Evolutionary conservation across 1,284 basidiomycete species (phyloP).

Genomic region (Singerocomus rubriflavus): DNA sequence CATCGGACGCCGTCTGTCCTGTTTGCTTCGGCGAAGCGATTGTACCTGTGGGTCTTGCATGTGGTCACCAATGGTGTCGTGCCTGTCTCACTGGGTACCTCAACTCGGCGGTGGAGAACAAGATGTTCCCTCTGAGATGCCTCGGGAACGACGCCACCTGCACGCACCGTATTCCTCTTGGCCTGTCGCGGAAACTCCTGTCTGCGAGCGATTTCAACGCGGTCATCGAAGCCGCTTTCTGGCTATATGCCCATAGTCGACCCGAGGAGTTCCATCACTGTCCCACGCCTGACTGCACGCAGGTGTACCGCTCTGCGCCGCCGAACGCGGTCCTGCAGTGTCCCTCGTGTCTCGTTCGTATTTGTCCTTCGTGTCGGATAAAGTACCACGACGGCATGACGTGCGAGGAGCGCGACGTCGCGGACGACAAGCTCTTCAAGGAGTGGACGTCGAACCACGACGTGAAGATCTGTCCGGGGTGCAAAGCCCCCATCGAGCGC

Average conservation of each 20-base stretch:
- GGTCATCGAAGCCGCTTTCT: slow-evolving; percentile 55
- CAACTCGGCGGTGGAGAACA: slow-evolving; percentile 50
- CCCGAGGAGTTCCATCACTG: slow-evolving; percentile 65
- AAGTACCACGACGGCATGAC: slow-evolving; percentile 64
- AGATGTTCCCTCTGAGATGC: slow-evolving; percentile 65
- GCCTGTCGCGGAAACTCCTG: slow-evolving; percentile 48
- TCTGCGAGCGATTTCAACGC: slow-evolving; percentile 48
- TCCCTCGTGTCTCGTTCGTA: slow-evolving; percentile 63
- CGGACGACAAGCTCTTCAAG: slow-evolving; percentile 53
- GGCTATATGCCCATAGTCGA: slow-evolving; percentile 50
- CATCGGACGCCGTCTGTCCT: slow-evolving; percentile 25
- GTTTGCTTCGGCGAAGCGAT: slow-evolving; percentile 47
- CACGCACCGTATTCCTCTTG: slow-evolving; percentile 48
- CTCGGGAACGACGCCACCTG: slow-evolving; percentile 61
- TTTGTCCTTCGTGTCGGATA: slow-evolving; percentile 63
- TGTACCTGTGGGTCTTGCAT: slow-evolving; percentile 50
- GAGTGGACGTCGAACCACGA: slow-evolving; percentile 57
- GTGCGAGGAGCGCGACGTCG: slow-evolving; percentile 53
- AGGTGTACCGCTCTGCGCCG: slow-evolving; percentile 58
- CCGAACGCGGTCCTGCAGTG: slow-evolving; percentile 58
- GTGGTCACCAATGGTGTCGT: slow-evolving; percentile 66
- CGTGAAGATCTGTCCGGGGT: slow-evolving; percentile 69
- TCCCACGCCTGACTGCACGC: slow-evolving; percentile 70
- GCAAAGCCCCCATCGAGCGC: slow-evolving; percentile 64
- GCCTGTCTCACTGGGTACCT: slow-evolving; percentile 58